These are phyloP conservation scores for Boeremia exigua DNA, from an alignment of 2,329 filamentous ascomycete genomes.

Conservation along the genomic window DNA sequence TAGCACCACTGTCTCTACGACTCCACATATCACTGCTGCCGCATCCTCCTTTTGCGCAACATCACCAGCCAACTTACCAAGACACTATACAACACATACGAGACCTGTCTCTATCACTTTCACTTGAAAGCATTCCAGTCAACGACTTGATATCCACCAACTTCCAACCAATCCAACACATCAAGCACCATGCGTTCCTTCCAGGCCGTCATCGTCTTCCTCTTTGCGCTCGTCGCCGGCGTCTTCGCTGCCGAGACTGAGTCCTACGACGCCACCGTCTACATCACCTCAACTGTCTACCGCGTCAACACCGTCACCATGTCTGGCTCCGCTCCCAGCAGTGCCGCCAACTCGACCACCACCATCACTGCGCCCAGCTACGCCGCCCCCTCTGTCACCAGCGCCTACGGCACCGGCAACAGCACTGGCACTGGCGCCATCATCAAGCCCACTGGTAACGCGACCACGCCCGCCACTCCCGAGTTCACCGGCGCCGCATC, in stretches of 20 bases:
- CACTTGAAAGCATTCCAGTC: constrained; percentile 7
- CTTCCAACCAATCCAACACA: constrained; percentile 16
- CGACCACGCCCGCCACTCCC: constrained; percentile 19
- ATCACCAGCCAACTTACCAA: not conserved
- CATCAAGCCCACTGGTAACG: constrained; percentile 25
- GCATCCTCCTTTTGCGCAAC: constrained; percentile 10
- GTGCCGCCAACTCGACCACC: constrained; percentile 41
- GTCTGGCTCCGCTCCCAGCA: constrained; percentile 33
- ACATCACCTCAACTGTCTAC: constrained; percentile 47
- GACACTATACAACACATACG: too few relatives aligned
- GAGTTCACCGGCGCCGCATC: constrained; percentile 45
- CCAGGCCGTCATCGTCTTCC: constrained; percentile 41
- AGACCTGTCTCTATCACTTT: constrained; percentile 6
- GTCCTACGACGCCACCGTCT: constrained; percentile 45
- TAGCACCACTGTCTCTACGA: constrained; percentile 19
- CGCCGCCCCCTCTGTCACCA: constrained; percentile 18
- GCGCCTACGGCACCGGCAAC: constrained; percentile 25
- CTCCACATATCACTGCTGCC: constrained; percentile 22
- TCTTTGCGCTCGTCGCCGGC: constrained; percentile 43
- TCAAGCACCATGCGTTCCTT: constrained; percentile 44
- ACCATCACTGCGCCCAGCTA: constrained; percentile 34
- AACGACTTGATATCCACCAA: constrained; percentile 6
- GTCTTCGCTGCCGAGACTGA: constrained; percentile 35
- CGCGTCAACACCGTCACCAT: constrained; percentile 48
- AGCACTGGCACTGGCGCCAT: constrained; percentile 19